phyloP scores from a whole-genome alignment of 129 eudicot species.

The Oenanthe sinensis region DNA sequence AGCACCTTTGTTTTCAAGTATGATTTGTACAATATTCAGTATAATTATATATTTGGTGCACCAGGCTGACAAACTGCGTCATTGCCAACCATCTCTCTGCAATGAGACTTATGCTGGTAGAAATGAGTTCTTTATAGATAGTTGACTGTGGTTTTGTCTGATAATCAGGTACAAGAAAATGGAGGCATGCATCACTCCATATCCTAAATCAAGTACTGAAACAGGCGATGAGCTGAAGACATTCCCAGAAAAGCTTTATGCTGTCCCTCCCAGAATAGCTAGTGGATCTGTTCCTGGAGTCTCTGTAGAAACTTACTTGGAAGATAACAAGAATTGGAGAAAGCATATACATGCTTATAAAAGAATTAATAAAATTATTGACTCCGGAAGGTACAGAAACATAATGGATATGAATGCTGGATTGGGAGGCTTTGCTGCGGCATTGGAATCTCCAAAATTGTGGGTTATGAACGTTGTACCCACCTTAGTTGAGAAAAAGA shows the following conservation, averaged over 20 bases:
- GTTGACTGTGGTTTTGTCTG: conserved; percentile 7
- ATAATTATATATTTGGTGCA: neutral
- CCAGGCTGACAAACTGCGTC: neutral
- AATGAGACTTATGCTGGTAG: neutral
- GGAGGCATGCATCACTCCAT: conserved; percentile 78
- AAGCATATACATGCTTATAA: conserved; percentile 81
- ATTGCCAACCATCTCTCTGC: neutral
- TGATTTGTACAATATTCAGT: neutral
- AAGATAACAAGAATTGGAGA: conserved; percentile 74
- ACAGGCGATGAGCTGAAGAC: conserved; percentile 50
- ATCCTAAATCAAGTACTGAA: conserved; percentile 22
- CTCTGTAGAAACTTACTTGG: conserved; percentile 58
- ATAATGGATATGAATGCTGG: conserved; percentile 99
- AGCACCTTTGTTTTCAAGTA: neutral
- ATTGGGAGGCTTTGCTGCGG: conserved; percentile 96
- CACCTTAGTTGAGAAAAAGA: conserved; percentile 66
- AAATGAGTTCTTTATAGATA: neutral
- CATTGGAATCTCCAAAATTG: conserved; percentile 69
- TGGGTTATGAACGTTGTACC: conserved; percentile 99
- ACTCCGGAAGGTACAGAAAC: conserved; percentile 88
- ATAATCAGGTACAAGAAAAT: conserved; percentile 82
- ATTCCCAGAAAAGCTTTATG: conserved; percentile 83
- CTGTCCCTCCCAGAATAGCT: conserved; percentile 75
- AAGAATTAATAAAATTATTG: conserved; percentile 55
- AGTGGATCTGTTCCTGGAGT: conserved; percentile 74